Percentiles rank a stretch among this genome's conserved stretches.
These are phyloP conservation scores for Beta vulgaris DNA, from an alignment of 148 eudicot species.

Conservation along the genomic window DNA sequence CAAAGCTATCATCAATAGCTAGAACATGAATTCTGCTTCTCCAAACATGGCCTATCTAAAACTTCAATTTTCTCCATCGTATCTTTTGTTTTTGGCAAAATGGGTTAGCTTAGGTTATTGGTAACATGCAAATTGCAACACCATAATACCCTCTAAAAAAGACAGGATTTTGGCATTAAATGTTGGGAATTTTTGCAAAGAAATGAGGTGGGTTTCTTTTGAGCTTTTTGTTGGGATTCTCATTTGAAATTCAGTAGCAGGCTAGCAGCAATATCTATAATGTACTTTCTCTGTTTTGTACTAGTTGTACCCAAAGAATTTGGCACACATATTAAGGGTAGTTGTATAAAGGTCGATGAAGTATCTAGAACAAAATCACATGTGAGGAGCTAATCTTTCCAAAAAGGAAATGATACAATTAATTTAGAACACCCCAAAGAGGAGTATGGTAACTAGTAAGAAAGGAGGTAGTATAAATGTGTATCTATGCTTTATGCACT, in stretches of 20 bases:
- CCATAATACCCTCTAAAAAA: not conserved
- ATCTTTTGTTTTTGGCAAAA: not conserved
- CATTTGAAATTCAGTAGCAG: no score
- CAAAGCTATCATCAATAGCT: constrained; percentile 44
- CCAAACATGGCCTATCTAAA: constrained; percentile 21
- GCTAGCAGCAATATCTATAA: no score
- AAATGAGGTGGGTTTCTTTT: constrained; percentile 25
- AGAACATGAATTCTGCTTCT: constrained; percentile 36
- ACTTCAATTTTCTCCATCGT: constrained; percentile 15
- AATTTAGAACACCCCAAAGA: no score
- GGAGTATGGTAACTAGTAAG: no score
- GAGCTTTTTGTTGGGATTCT: constrained; percentile 2
- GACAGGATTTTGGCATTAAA: constrained; percentile 13
- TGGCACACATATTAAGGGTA: no score
- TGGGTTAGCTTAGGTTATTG: not conserved
- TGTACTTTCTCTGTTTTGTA: no score
- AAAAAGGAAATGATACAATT: no score
- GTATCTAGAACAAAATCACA: no score
- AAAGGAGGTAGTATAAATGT: not conserved
- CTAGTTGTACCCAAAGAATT: no score
- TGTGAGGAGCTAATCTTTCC: no score
- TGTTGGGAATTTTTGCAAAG: constrained; percentile 18
- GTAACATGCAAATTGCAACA: not conserved
- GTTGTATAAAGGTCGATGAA: no score
- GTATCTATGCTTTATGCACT: not conserved